These are phyloP conservation scores for Limnanthes douglasii DNA, from an alignment of 345 rosid species.

Conservation along the genomic window DNA sequence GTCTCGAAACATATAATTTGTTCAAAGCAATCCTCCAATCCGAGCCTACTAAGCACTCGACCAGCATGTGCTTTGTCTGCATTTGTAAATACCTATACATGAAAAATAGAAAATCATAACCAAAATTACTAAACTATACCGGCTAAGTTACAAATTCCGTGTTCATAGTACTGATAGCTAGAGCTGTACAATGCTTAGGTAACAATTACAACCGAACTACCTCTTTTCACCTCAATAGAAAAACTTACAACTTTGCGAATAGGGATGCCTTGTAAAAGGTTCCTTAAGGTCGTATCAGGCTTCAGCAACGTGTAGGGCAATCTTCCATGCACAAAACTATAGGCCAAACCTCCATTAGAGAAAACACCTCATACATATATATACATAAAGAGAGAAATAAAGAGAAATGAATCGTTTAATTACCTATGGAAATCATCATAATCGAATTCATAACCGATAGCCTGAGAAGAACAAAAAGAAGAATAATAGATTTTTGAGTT, in stretches of 20 bases:
- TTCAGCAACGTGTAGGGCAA: constrained; percentile 65
- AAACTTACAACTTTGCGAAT: constrained; percentile 39
- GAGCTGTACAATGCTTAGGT: not conserved
- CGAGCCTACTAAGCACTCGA: constrained; percentile 48
- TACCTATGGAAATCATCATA: constrained; percentile 75
- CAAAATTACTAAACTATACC: no score
- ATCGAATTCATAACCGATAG: constrained; percentile 66
- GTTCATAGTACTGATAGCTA: not conserved
- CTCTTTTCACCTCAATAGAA: no score
- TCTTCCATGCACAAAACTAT: constrained; percentile 63
- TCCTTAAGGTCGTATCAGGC: constrained; percentile 57
- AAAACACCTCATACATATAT: no score
- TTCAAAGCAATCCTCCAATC: constrained; percentile 67
- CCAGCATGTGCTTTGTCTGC: constrained; percentile 56
- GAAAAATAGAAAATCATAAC: not conserved
- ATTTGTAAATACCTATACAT: constrained; percentile 58
- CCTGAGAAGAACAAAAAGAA: constrained; percentile 20
- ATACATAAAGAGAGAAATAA: no score
- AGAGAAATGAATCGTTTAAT: not conserved
- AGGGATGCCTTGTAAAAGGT: constrained; percentile 50
- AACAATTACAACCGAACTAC: no score
- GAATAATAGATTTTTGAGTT: not conserved
- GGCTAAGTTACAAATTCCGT: not conserved
- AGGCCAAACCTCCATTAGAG: not conserved
- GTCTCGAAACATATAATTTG: constrained; percentile 77